These are phyloP conservation scores for Cyberlindnera mississippiensis DNA, from an alignment of 805 yeast genomes.

Conservation along the genomic window DNA sequence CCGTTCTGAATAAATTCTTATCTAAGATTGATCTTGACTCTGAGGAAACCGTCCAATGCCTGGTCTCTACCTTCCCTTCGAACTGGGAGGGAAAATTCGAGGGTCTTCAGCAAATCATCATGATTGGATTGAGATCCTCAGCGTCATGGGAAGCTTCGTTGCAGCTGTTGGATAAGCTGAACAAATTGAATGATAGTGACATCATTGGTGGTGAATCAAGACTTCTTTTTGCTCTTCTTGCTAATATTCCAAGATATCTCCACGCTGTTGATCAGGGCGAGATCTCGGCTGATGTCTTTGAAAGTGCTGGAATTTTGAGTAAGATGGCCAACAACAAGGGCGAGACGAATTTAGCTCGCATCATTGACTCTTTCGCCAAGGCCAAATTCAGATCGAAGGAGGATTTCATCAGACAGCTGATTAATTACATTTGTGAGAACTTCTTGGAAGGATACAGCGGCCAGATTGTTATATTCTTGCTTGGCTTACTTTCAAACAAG, in stretches of 20 bases:
- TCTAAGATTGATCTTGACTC: conserved; percentile 84
- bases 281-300: conserved; percentile 45
- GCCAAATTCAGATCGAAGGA: conserved; percentile 83
- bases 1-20: conserved; percentile 76
- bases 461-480: conserved; percentile 64
- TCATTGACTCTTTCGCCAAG: conserved; percentile 72
- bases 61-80: conserved; percentile 84
- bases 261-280: conserved; percentile 67
- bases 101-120: conserved; percentile 75
- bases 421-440: conserved; percentile 58
- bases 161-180: conserved; percentile 67
- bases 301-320: conserved; percentile 54
- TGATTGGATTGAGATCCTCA: conserved; percentile 81
- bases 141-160: conserved; percentile 76
- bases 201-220: conserved; percentile 72
- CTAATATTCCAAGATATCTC: conserved; percentile 80
- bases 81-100: conserved; percentile 94
- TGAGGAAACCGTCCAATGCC: conserved; percentile 77
- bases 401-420: conserved; percentile 81
- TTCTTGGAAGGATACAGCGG: conserved; percentile 77
- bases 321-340: conserved; percentile 55
- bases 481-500: conserved; percentile 77
- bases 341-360: conserved; percentile 59
- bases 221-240: conserved; percentile 63
- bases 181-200: conserved; percentile 62